Evolutionary conservation across 495 filamentous ascomycete species (phyloP).

Genomic region (Aspergillus conjunctus): DNA sequence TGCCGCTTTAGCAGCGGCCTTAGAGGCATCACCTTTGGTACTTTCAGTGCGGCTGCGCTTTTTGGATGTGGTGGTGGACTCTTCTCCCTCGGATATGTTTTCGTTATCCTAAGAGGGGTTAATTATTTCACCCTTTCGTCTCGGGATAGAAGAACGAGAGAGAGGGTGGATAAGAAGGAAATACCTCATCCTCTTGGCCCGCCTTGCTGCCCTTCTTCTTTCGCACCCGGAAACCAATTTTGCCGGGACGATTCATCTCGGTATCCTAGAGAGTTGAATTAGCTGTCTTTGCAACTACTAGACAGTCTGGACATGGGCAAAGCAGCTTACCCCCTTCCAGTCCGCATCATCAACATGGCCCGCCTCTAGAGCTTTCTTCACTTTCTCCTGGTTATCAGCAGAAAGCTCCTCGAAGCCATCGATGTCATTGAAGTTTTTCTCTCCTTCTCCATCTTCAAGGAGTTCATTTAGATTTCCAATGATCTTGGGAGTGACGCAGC

Average conservation of each 20-base stretch:
- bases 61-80: conserved; percentile 21
- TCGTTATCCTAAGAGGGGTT: conserved; percentile 29
- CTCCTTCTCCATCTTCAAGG: conserved; percentile 35
- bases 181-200: background rate
- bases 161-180: conserved; percentile 23
- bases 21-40: background rate
- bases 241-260: conserved; percentile 67
- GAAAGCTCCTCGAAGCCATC: conserved; percentile 76
- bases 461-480: conserved; percentile 57
- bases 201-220: conserved; percentile 39
- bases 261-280: conserved; percentile 53
- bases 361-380: conserved; percentile 61
- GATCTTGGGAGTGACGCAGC: conserved; percentile 71
- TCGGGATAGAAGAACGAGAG: background rate
- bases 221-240: conserved; percentile 58
- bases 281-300: conserved; percentile 19
- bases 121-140: too few species aligned
- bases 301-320: conserved; percentile 8
- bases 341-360: conserved; percentile 77
- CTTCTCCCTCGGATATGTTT: conserved; percentile 33
- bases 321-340: conserved; percentile 70
- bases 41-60: conserved; percentile 1
- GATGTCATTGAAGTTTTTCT: conserved; percentile 46
- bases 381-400: conserved; percentile 61
- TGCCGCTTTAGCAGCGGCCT: background rate